A percentile compares a stretch with the other conserved stretches of the same genome.
Evolutionary conservation across 1,139 yeast genomes (phyloP).

Genomic region (Hansenula sp.): DNA sequence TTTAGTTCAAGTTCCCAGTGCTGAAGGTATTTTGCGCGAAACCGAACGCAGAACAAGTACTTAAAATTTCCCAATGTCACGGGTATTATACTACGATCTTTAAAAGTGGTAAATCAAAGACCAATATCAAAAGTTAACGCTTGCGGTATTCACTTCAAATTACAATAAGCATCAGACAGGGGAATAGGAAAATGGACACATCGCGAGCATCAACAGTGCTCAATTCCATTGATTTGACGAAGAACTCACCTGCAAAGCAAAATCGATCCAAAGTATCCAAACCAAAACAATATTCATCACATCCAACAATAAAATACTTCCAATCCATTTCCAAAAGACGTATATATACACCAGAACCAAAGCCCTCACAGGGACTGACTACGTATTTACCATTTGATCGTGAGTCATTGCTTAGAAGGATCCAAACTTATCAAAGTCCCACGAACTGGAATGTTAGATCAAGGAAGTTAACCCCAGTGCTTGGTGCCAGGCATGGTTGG

Average conservation of each 20-base stretch:
- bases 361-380: too few relatives aligned
- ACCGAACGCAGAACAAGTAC: too few relatives aligned
- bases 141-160: too few relatives aligned
- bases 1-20: too few relatives aligned
- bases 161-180: not conserved
- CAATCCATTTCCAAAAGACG: conserved; percentile 2
- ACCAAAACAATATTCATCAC: not conserved
- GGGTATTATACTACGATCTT: too few relatives aligned
- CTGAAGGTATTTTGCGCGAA: too few relatives aligned
- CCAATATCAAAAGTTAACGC: too few relatives aligned
- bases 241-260: not conserved
- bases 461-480: conserved; percentile 3
- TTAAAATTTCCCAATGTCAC: too few relatives aligned
- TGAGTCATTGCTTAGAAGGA: conserved; percentile 18
- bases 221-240: not conserved
- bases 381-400: conserved; percentile 18
- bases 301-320: conserved; percentile 3
- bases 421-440: conserved; percentile 19
- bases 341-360: not conserved
- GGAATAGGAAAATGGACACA: not conserved
- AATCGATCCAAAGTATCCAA: not conserved
- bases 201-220: not conserved
- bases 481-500: conserved; percentile 6
- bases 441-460: conserved; percentile 25
- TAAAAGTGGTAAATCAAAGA: too few relatives aligned